Base-by-base conservation (phyloP, 2,329 filamentous ascomycete genomes). In the Aspergillus pseudoviridinutans region DNA sequence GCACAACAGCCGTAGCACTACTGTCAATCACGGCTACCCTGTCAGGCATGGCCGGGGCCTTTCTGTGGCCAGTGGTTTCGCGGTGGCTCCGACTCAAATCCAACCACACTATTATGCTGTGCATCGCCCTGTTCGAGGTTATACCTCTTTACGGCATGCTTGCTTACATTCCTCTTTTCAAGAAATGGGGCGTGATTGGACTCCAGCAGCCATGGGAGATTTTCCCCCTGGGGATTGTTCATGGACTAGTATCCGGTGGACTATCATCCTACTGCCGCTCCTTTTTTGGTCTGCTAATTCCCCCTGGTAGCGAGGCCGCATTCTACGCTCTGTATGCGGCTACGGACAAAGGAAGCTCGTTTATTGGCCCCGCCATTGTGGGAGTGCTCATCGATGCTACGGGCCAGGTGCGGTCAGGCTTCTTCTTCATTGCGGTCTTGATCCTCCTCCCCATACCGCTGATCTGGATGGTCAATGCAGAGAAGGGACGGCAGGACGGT, bases 311-410 rank as follows among this genome's bases (percentile, higher is more conserved):
- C 27, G 92, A 97, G 73, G 92, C 92, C 0, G 91, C 92, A 0
- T 97, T 97, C 70, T 97, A 94, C 71, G 92, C 92, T 0, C 79
- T 97, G 3, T 97, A 96, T 68, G 92, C 92, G 24, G 95, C 96
- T 58, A 97, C 92, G 0, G 92, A 97, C 71, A 97, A 97, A 74
- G 92, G 92, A 0, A 92, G 88, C 42, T 93, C 89, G 66, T 83
- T 96, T 1, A 95, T 97, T 69, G 92, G 92, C 0, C 92, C 92
- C 0, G 89, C 91, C 0, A 91, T 97, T 64, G 92, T 97, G 0
- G 92, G 92, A 0, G 84, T 86, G 28, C 93, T 97, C 58, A 93
- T 93, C 25, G 91, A 96, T 72, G 84, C 78, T 51, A 87, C 86
- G 0, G 89, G 88, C 1, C 85, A 87, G 64, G 91, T 92, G 51